phyloP scores from a whole-genome alignment of 148 eudicot species.

The Silene latifolia region DNA sequence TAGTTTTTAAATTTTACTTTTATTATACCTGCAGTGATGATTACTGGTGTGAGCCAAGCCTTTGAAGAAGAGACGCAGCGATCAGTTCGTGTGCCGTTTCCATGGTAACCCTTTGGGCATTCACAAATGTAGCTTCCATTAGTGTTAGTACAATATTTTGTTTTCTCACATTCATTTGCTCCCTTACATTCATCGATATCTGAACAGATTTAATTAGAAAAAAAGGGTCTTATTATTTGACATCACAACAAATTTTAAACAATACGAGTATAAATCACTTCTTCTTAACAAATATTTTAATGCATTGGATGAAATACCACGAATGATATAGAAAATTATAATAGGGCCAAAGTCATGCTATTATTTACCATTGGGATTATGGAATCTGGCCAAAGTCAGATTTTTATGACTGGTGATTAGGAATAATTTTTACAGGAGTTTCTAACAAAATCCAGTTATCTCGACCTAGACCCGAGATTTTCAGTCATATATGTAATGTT shows the following conservation, averaged over 20 bases:
- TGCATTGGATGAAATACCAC: neutral
- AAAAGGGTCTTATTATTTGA: neutral
- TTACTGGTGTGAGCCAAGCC: slow-evolving; percentile 12
- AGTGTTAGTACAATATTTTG: slow-evolving; percentile 6
- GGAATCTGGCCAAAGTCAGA: no score
- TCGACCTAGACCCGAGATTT: neutral
- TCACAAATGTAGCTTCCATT: slow-evolving; percentile 1
- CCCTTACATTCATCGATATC: slow-evolving; percentile 13
- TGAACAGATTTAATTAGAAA: neutral
- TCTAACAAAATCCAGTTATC: no score
- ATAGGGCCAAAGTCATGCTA: neutral
- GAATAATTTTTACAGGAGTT: neutral
- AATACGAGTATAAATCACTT: no score
- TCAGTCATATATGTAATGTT: no score
- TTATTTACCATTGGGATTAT: neutral
- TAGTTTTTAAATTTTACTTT: neutral
- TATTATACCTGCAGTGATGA: slow-evolving; percentile 14
- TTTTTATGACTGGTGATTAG: no score
- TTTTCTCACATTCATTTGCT: slow-evolving; percentile 14
- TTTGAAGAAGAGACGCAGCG: neutral
- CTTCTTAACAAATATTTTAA: neutral
- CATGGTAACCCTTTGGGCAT: slow-evolving; percentile 21
- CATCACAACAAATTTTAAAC: neutral
- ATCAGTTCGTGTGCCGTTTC: slow-evolving; percentile 9
- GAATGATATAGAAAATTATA: neutral